A percentile compares a stretch with the other conserved stretches of the same genome.
Evolutionary conservation across 208 protist species (phyloP).

Genomic region (Acanthamoeba culbertsoni): DNA sequence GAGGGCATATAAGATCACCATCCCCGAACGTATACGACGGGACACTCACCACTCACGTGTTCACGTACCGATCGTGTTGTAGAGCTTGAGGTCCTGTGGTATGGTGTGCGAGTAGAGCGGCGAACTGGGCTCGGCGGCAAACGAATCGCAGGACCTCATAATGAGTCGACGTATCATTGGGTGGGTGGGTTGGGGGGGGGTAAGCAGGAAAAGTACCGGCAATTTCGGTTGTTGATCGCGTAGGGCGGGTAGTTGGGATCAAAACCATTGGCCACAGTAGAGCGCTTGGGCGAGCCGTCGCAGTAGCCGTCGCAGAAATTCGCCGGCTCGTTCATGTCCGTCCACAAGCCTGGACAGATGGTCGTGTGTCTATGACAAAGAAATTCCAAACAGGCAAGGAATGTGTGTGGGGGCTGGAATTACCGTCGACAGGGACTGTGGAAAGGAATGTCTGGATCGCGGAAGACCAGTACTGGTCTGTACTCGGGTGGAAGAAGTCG

Average conservation of each 20-base stretch:
- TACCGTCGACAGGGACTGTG: conserved; percentile 71
- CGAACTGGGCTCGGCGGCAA: neutral
- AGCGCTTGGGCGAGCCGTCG: neutral
- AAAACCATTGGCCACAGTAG: conserved; percentile 28
- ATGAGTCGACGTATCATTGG: neutral
- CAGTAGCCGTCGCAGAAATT: conserved; percentile 81
- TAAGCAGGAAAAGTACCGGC: neutral
- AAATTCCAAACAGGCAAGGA: too few relatives aligned
- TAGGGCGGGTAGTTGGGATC: conserved; percentile 80
- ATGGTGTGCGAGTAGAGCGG: conserved; percentile 57
- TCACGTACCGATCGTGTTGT: conserved; percentile 35
- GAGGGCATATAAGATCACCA: neutral
- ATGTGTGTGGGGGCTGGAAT: neutral
- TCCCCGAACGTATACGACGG: neutral
- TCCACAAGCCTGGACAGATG: conserved; percentile 80
- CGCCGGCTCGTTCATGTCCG: conserved; percentile 89
- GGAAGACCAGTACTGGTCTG: conserved; percentile 79
- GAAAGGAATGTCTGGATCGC: conserved; percentile 67
- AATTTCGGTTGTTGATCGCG: conserved; percentile 65
- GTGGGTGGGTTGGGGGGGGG: neutral
- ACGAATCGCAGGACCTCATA: neutral
- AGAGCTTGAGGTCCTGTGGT: conserved; percentile 66
- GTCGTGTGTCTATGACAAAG: too few relatives aligned
- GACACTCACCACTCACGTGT: neutral
- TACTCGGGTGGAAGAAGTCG: conserved; percentile 80